These are phyloP conservation scores for Raffaelea arxii DNA, from an alignment of 2,329 filamentous ascomycete species.

Conservation along the genomic window DNA sequence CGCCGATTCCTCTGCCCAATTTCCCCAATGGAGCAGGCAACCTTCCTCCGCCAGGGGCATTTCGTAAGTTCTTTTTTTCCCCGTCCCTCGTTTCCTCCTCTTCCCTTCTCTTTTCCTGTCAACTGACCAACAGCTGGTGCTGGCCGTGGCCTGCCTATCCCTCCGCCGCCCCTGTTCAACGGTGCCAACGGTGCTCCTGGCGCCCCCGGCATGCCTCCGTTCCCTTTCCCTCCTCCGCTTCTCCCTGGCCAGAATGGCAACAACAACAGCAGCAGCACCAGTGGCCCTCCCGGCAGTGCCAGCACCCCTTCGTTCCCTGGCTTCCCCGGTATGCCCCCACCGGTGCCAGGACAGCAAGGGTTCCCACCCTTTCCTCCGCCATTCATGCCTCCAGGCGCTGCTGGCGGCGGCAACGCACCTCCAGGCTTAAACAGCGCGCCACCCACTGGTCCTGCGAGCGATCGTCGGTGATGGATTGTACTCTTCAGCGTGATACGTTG, in stretches of 20 bases:
- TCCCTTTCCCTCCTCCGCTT: conserved; percentile 29
- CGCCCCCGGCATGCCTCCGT: conserved; percentile 32
- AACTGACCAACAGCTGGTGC: neutral
- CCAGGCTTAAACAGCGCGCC: neutral
- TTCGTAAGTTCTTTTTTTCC: conserved; percentile 5
- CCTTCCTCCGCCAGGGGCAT: conserved; percentile 9
- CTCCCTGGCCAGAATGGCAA: conserved; percentile 7
- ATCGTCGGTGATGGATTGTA: neutral
- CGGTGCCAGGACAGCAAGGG: conserved; percentile 16
- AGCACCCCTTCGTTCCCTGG: conserved; percentile 27
- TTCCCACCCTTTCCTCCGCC: conserved; percentile 28
- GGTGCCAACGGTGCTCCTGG: conserved; percentile 4
- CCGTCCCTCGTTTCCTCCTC: conserved; percentile 10
- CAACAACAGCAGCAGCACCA: too few relatives aligned
- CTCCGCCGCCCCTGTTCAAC: conserved; percentile 37
- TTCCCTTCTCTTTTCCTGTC: neutral
- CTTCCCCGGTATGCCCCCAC: conserved; percentile 31
- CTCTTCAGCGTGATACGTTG: neutral
- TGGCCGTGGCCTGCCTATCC: conserved; percentile 22
- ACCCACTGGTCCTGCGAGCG: neutral
- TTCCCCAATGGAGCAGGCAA: conserved; percentile 12
- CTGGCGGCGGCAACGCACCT: conserved; percentile 19
- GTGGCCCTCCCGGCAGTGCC: conserved; percentile 7
- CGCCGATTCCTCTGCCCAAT: conserved; percentile 13
- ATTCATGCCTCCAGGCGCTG: conserved; percentile 23